Base-by-base conservation (phyloP, 495 filamentous ascomycete species). In the Parathielavia appendiculata region DNA sequence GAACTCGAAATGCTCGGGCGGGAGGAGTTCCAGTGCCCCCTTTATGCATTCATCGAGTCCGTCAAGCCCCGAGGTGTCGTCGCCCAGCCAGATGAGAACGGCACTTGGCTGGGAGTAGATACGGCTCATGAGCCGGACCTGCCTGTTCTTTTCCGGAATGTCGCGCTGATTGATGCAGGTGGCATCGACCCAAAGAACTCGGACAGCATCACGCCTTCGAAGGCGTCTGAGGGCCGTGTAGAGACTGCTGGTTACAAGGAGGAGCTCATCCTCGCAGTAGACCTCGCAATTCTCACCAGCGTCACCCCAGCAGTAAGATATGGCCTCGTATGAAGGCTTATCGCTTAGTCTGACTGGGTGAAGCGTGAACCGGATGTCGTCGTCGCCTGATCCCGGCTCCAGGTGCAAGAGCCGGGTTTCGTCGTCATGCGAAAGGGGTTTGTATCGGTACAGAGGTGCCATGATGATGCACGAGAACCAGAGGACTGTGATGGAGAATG, bases 141-240 rank as follows among this genome's bases (percentile, higher is more conserved):
- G 74, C 1, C 54, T 38, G 20, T 51, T 57, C 52, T 66, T 72
- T 51, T 76, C 73, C 1, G 19, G 26, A 10, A 49, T 45, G 59
- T 75, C 59, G 11, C 48, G 41, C 56, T 77, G 74, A 61, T 77
- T 61, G 49, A 77, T 74, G 58, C 74, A 77, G 17, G 75, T 63
- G 0, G 73, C 67, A 45, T 76, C 74, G 23, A 66, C 64, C 71
- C 73, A 74, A 0, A 75, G 56, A 2, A 54, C 44, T 12, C 71
- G 62, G 39, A 51, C 35, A 19, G 48, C 57, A 14, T 69, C 55
- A 5, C 44, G 26, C 51, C 60, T 36, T 19, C 73, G 69, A 10
- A 76, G 59, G 22, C 64, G 51, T 6, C 35, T 51, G 1, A 76
- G 64, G 10, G 63, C 71, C 10, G 56, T 51, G 41, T 61, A 56